Percentiles rank a stretch among this genome's conserved stretches.
Conservation (phyloP, 768 basidiomycete species). For the Rhodotorula toruloides region DNA sequence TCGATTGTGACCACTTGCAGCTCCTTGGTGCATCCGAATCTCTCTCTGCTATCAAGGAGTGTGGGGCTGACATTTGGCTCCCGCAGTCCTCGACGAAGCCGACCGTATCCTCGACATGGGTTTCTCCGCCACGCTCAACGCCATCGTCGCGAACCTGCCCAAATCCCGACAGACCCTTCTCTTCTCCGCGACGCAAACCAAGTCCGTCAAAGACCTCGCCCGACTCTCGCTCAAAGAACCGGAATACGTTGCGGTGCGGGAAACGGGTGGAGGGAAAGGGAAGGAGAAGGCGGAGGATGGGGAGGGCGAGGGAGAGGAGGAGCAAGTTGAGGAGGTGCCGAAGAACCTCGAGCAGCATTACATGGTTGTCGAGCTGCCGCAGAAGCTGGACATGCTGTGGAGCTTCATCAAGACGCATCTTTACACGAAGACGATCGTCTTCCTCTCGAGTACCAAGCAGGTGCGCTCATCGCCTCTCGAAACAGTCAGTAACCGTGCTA, state of each 20-base stretch:
- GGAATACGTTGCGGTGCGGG: slow-evolving; percentile 62
- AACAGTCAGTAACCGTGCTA: not conserved
- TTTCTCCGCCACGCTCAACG: slow-evolving; percentile 78
- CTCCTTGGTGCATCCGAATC: slow-evolving; percentile 62
- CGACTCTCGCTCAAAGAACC: slow-evolving; percentile 82
- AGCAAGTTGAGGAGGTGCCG: slow-evolving; percentile 25
- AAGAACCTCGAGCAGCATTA: slow-evolving; percentile 50
- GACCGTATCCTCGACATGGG: slow-evolving; percentile 97
- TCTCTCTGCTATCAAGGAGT: not conserved
- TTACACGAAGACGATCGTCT: slow-evolving; percentile 83
- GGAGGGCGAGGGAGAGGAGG: slow-evolving; percentile 14
- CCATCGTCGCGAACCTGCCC: slow-evolving; percentile 85
- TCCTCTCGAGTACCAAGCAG: slow-evolving; percentile 92
- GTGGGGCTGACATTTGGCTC: not conserved
- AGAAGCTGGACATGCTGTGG: slow-evolving; percentile 87
- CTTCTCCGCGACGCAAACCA: slow-evolving; percentile 93
- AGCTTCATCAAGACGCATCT: slow-evolving; percentile 91
- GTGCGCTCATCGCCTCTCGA: slow-evolving; percentile 46
- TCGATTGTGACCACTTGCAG: slow-evolving; percentile 86
- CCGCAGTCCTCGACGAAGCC: slow-evolving; percentile 85
- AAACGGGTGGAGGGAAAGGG: slow-evolving; percentile 36
- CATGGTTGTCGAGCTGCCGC: slow-evolving; percentile 70
- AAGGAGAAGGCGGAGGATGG: slow-evolving; percentile 19
- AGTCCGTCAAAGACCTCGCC: slow-evolving; percentile 79
- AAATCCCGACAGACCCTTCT: slow-evolving; percentile 87